Evolutionary conservation across 305 asterid genomes (phyloP).

Genomic region (Stenogyne calaminthoides): DNA sequence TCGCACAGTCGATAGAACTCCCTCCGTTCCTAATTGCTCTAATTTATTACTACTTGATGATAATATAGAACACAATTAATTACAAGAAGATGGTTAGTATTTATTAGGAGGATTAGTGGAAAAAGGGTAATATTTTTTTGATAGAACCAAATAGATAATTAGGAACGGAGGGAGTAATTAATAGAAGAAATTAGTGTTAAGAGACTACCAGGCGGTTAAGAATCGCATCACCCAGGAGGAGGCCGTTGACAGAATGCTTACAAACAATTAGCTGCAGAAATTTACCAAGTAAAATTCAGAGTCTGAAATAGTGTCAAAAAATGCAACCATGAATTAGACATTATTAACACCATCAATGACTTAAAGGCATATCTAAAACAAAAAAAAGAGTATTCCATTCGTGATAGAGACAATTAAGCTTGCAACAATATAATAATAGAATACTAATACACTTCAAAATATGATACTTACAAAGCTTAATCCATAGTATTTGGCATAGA

Average conservation of each 20-base stretch:
- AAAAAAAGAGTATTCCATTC: neutral
- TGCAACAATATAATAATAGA: slow-evolving; percentile 6
- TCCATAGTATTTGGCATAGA: slow-evolving; percentile 36
- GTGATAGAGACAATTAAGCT: neutral
- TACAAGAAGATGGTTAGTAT: too few relatives aligned
- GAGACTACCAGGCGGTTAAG: slow-evolving; percentile 63
- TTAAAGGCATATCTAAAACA: neutral
- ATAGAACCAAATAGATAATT: too few relatives aligned
- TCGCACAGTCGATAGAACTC: neutral
- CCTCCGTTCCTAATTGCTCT: too few relatives aligned
- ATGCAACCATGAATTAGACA: neutral
- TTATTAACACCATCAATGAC: neutral
- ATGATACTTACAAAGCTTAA: slow-evolving; percentile 57
- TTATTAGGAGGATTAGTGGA: too few relatives aligned
- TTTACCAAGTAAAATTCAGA: neutral
- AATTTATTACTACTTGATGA: too few relatives aligned
- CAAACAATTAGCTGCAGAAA: slow-evolving; percentile 61
- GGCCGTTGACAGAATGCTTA: slow-evolving; percentile 78
- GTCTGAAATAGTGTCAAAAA: neutral
- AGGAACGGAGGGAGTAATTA: neutral
- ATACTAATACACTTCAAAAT: neutral
- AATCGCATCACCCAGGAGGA: slow-evolving; percentile 74
- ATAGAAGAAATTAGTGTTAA: slow-evolving; percentile 7
- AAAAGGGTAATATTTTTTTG: too few relatives aligned
- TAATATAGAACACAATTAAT: too few relatives aligned